Evolutionary conservation across 2,329 filamentous ascomycete genomes (phyloP), one percentile per base, ranked within the genome.

Genomic region (Cordyceps cicadae): DNA sequence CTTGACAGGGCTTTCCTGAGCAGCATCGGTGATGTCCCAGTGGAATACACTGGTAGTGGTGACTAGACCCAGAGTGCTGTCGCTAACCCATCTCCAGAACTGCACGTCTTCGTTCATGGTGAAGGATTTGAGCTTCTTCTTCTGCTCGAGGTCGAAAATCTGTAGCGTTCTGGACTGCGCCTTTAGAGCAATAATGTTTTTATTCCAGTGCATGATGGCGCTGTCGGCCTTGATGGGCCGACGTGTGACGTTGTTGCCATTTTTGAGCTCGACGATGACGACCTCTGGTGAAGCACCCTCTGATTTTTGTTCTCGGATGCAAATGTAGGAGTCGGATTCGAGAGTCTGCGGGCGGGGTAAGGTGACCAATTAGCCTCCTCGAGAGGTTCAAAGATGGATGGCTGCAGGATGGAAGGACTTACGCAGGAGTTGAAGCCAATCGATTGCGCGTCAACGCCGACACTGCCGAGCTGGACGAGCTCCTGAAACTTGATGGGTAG

Each of bases 51-150:
- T 87, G 65, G 84, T 89, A 62, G 95, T 92, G 65, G 93, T 97
- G 65, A 99, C 90, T 69, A 99, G 80, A 64, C 93, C 94, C 63
- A 99, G 79, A 64, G 87, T 89, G 62, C 83, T 88, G 69, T 96
- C 90, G 76, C 87, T 96, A 77, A 95, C 91, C 94, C 94, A 99
- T 79, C 96, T 96, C 95, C 94, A 99, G 82, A 96, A 99, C 64
- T 94, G 88, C 58, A 99, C 91, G 76, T 99, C 94, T 75, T 97
- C 94, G 70, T 88, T 91, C 89, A 97, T 97, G 59, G 89, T 91
- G 62, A 92, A 88, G 46, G 93, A 96, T 83, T 97, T 97, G 70
- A 99, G 84, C 82, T 97, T 97, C 76, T 88, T 85, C 81, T 97
- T 99, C 69, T 88, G 85, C 68, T 86, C 87, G 63, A 99, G 84